These are phyloP conservation scores for Candida awuae DNA, from an alignment of 805 yeast genomes.

Conservation along the genomic window DNA sequence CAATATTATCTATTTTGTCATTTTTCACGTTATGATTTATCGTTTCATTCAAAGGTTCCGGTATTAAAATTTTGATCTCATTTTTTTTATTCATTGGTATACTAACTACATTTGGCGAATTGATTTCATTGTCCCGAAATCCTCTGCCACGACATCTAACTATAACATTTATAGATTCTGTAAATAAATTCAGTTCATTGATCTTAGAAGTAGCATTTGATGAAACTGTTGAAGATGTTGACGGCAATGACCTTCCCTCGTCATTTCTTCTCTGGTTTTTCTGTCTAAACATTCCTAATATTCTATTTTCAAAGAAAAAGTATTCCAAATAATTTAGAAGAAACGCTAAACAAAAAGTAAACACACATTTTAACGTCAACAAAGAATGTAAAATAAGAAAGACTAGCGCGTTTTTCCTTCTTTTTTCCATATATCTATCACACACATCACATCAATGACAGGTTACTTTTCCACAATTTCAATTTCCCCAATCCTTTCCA, in stretches of 20 bases:
- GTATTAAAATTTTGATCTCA: constrained; percentile 7
- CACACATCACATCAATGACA: background rate
- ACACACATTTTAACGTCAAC: too few relatives aligned
- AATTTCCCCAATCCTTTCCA: constrained; percentile 36
- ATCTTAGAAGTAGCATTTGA: background rate
- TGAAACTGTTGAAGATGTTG: background rate
- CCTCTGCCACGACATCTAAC: constrained; percentile 41
- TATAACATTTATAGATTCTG: constrained; percentile 8
- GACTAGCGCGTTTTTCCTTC: too few relatives aligned
- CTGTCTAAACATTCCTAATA: too few relatives aligned
- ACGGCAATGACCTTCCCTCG: background rate
- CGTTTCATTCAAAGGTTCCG: constrained; percentile 4
- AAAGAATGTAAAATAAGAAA: too few relatives aligned
- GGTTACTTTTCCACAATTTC: constrained; percentile 5
- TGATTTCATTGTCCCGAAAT: constrained; percentile 34
- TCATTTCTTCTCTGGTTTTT: background rate
- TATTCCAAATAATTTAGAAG: too few relatives aligned
- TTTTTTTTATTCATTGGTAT: constrained; percentile 30
- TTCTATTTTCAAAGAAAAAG: too few relatives aligned
- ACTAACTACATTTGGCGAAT: constrained; percentile 41
- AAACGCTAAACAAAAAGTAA: too few relatives aligned
- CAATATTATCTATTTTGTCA: background rate
- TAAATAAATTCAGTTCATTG: background rate
- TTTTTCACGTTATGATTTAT: background rate
- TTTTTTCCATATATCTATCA: too few relatives aligned